These are phyloP conservation scores for Xerocomus nothofagi DNA, from an alignment of 1,284 basidiomycete species.

Conservation along the genomic window DNA sequence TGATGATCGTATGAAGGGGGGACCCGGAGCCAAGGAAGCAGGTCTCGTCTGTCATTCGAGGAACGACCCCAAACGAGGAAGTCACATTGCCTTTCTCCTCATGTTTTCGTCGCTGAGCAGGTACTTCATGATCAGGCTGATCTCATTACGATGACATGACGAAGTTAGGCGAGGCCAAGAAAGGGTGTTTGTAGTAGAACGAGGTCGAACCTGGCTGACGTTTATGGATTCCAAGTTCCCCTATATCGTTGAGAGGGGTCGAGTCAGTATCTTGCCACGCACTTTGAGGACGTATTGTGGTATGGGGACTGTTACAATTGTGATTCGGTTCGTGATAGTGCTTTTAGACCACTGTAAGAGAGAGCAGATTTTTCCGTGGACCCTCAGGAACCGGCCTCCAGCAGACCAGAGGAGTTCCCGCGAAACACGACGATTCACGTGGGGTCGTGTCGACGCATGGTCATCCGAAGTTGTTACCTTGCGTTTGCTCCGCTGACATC, in stretches of 20 bases:
- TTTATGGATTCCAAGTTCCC: conserved; percentile 1
- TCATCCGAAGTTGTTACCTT: background rate
- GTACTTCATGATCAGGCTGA: conserved; percentile 6
- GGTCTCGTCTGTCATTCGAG: background rate
- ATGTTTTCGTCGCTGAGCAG: conserved; percentile 16
- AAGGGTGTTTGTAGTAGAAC: background rate
- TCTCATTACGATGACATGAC: conserved; percentile 3
- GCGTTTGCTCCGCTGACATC: conserved; percentile 3
- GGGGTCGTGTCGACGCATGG: background rate
- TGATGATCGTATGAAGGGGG: background rate
- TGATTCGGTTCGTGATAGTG: background rate
- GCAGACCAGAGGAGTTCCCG: conserved; percentile 17
- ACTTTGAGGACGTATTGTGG: background rate
- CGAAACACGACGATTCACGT: conserved; percentile 14
- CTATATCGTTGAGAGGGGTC: background rate
- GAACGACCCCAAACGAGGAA: background rate
- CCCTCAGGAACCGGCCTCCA: background rate
- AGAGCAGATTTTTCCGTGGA: background rate
- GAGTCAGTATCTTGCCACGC: conserved; percentile 11
- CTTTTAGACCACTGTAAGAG: background rate
- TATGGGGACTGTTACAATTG: background rate
- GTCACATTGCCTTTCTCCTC: conserved; percentile 15
- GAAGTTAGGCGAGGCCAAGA: background rate
- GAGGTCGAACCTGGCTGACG: background rate
- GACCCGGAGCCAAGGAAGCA: background rate